Conservation (phyloP, 345 rosid genomes). For the Camelina sativa region DNA sequence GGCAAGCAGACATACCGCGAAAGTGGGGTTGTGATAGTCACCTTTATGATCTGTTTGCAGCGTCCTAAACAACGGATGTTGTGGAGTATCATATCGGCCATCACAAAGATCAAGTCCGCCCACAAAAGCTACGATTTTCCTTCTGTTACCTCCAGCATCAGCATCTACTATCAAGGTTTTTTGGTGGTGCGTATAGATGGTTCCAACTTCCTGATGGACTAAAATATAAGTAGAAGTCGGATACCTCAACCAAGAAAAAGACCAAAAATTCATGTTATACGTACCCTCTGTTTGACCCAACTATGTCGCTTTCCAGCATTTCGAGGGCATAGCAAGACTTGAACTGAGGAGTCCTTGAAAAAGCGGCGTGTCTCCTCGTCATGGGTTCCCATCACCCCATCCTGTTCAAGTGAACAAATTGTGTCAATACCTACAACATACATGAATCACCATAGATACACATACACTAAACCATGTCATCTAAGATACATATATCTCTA, state of each 20-base stretch:
- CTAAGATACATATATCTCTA: conserved; percentile 13
- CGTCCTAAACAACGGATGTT: conserved; percentile 78
- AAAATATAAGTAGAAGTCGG: conserved; percentile 18
- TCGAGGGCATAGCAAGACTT: conserved; percentile 91
- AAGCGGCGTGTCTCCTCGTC: conserved; percentile 96
- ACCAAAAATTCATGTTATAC: conserved; percentile 13
- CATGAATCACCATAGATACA: background rate
- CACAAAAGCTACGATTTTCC: conserved; percentile 89
- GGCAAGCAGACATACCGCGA: conserved; percentile 56
- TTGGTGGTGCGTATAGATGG: conserved; percentile 97
- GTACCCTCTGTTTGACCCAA: conserved; percentile 86
- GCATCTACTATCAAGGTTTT: conserved; percentile 92
- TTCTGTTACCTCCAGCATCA: conserved; percentile 72
- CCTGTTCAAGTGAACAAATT: conserved; percentile 53
- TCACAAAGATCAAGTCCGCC: conserved; percentile 98
- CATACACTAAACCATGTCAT: background rate
- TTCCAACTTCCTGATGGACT: conserved; percentile 76
- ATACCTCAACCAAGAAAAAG: conserved; percentile 11
- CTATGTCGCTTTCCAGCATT: conserved; percentile 92
- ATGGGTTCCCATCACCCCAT: conserved; percentile 94
- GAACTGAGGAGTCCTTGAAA: conserved; percentile 94
- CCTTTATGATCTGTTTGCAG: conserved; percentile 76
- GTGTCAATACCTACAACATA: background rate
- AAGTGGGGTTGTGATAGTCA: conserved; percentile 93
- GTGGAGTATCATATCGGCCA: conserved; percentile 91